A percentile compares a stretch with the other conserved stretches of the same genome.
Evolutionary conservation across 2,329 filamentous ascomycete species (phyloP).

Genomic region (Trichoderma cornu-damae): DNA sequence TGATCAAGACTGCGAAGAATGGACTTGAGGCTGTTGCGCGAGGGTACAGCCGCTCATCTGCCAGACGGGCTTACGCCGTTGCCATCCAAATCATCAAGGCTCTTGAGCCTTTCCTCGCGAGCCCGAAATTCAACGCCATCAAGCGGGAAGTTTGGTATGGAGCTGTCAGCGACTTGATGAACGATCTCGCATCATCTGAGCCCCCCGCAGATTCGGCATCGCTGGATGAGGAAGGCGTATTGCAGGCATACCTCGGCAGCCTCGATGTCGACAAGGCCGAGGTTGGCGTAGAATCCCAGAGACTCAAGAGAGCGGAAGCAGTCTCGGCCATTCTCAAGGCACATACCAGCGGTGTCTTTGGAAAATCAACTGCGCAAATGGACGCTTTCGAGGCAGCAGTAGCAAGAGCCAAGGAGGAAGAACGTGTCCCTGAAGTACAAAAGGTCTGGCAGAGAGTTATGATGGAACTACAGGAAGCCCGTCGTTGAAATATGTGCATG

Average conservation of each 20-base stretch:
- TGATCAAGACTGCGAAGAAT: slow-evolving; percentile 42
- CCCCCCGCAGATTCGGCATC: slow-evolving; percentile 22
- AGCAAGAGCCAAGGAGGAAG: slow-evolving; percentile 33
- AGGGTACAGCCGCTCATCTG: slow-evolving; percentile 43
- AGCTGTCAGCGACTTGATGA: slow-evolving; percentile 44
- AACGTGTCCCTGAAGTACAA: slow-evolving; percentile 44
- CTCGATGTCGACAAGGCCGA: slow-evolving; percentile 45
- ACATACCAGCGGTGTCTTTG: slow-evolving; percentile 42
- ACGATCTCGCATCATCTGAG: slow-evolving; percentile 32
- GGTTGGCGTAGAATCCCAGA: slow-evolving; percentile 48
- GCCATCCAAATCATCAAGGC: slow-evolving; percentile 38
- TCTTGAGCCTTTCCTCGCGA: slow-evolving; percentile 39
- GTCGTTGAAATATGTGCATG: background rate
- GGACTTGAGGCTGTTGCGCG: slow-evolving; percentile 47
- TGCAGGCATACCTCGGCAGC: slow-evolving; percentile 41
- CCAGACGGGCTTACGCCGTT: slow-evolving; percentile 35
- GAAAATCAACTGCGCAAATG: slow-evolving; percentile 23
- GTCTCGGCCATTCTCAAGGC: slow-evolving; percentile 39
- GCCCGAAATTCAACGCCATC: slow-evolving; percentile 38
- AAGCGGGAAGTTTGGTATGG: slow-evolving; percentile 51
- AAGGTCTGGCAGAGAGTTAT: slow-evolving; percentile 38
- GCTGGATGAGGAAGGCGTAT: slow-evolving; percentile 21
- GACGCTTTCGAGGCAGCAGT: slow-evolving; percentile 33
- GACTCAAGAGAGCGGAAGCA: slow-evolving; percentile 44
- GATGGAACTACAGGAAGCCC: slow-evolving; percentile 26